Percentiles rank a stretch among this genome's conserved stretches.
Conservation (phyloP, 2,329 filamentous ascomycete species). For the Cladophialophora immunda region DNA sequence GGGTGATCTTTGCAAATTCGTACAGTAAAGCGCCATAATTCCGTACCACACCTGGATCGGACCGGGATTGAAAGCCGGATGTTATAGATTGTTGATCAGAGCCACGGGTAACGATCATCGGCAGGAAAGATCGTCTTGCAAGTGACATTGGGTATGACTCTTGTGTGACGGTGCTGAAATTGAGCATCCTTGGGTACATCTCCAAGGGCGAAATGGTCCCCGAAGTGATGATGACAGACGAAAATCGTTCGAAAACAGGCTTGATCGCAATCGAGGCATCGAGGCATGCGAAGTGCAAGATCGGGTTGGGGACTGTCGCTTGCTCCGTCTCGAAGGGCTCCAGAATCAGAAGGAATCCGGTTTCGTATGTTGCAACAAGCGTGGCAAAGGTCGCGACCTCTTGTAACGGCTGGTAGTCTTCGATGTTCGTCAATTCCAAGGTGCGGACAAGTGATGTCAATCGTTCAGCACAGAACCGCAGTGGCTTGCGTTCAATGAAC, state of each 20-base stretch:
- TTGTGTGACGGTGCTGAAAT: constrained; percentile 89
- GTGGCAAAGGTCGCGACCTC: constrained; percentile 98
- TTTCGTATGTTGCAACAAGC: constrained; percentile 94
- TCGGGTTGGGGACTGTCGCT: constrained; percentile 92
- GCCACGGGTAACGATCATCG: constrained; percentile 95
- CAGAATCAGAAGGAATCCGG: constrained; percentile 93
- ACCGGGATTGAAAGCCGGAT: constrained; percentile 92
- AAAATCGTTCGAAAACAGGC: constrained; percentile 95
- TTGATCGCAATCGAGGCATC: constrained; percentile 98
- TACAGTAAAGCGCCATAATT: constrained; percentile 95
- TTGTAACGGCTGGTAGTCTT: constrained; percentile 95
- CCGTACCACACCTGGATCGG: constrained; percentile 93
- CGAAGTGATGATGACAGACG: constrained; percentile 97
- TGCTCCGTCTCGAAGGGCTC: constrained; percentile 96
- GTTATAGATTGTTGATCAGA: constrained; percentile 94
- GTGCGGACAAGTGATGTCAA: constrained; percentile 94
- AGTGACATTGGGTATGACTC: constrained; percentile 98
- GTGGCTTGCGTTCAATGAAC: constrained; percentile 95
- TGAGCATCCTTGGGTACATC: constrained; percentile 99
- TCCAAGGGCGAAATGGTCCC: constrained; percentile 96
- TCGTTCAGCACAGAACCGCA: constrained; percentile 91
- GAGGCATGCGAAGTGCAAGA: constrained; percentile 96
- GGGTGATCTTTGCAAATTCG: constrained; percentile 94
- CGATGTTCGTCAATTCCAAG: constrained; percentile 94
- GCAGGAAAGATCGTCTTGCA: constrained; percentile 90